These are phyloP conservation scores for Phytophthora crassamura DNA, from an alignment of 352 stramenopile species.

Conservation along the genomic window DNA sequence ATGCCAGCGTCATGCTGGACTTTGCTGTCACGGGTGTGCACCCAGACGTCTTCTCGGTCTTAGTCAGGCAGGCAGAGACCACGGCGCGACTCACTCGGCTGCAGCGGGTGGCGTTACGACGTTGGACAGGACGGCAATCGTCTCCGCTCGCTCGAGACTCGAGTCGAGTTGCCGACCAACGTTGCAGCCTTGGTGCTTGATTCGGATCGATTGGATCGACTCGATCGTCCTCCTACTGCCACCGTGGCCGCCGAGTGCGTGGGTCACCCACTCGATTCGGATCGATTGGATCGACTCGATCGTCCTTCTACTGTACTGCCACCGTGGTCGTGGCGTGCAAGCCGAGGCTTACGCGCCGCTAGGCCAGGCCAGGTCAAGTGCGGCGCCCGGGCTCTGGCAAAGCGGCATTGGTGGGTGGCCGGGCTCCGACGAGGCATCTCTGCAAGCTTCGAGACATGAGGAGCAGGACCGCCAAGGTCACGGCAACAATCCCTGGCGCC, in stretches of 20 bases:
- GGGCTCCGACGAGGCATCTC: slow-evolving; percentile 18
- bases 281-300: too few relatives aligned
- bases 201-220: too few relatives aligned
- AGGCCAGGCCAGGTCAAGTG: slow-evolving; percentile 13
- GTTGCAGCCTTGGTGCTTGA: too few relatives aligned
- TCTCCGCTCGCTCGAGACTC: too few relatives aligned
- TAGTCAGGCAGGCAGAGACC: slow-evolving; percentile 29
- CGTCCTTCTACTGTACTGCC: too few relatives aligned
- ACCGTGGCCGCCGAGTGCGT: too few relatives aligned
- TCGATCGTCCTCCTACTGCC: too few relatives aligned
- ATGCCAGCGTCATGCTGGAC: slow-evolving; percentile 30
- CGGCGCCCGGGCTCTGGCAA: slow-evolving; percentile 19
- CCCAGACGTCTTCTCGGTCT: slow-evolving; percentile 25
- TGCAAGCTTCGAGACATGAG: slow-evolving; percentile 36
- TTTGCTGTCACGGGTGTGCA: slow-evolving; percentile 32
- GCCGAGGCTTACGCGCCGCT: slow-evolving; percentile 18
- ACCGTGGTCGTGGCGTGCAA: too few relatives aligned
- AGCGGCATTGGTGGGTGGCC: slow-evolving; percentile 27
- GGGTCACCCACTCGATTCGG: too few relatives aligned
- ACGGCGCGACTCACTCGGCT: slow-evolving; percentile 6
- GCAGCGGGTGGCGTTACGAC: slow-evolving; percentile 4
- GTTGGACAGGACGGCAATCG: slow-evolving; percentile 12
- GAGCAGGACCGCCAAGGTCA: slow-evolving; percentile 4
- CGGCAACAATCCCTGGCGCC: slow-evolving; percentile 28
- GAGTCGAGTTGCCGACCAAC: too few relatives aligned